These are phyloP conservation scores for Thuidium tamariscinum DNA, from an alignment of 225 moss, liverwort and hornwort genomes.

Conservation along the genomic window DNA sequence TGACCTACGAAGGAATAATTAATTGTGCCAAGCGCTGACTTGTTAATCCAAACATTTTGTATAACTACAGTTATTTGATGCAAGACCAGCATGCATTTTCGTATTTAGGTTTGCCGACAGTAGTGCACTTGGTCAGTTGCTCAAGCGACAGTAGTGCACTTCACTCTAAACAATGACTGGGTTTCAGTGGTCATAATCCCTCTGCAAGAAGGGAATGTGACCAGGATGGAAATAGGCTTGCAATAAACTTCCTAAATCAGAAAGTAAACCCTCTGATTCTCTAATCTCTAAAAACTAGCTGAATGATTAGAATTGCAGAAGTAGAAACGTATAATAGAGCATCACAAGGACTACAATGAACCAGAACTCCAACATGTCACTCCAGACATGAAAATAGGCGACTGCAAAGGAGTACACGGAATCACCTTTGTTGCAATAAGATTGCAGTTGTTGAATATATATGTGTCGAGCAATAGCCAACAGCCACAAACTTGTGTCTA, in stretches of 20 bases:
- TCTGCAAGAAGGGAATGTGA: neutral
- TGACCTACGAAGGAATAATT: neutral
- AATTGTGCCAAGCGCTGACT: neutral
- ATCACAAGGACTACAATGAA: neutral
- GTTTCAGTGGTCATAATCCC: neutral
- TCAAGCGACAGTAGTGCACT: neutral
- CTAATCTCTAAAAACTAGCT: neutral
- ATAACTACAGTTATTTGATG: neutral
- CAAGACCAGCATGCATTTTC: neutral
- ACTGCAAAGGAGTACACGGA: neutral
- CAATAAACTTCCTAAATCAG: neutral
- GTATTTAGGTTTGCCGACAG: neutral
- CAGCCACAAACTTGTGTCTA: slow-evolving; percentile 37
- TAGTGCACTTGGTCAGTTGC: too few species aligned
- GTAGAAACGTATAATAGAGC: neutral
- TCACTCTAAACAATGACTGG: neutral
- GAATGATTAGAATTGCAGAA: neutral
- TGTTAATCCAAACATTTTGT: neutral
- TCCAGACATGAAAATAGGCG: neutral
- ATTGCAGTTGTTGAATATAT: slow-evolving; percentile 7
- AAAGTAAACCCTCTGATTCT: neutral
- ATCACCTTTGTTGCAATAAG: neutral
- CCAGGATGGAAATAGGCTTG: neutral
- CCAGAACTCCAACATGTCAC: neutral
- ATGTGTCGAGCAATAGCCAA: slow-evolving; percentile 11